phyloP scores from a whole-genome alignment of 1,139 yeast species.

The Yamadazyma sp. region DNA sequence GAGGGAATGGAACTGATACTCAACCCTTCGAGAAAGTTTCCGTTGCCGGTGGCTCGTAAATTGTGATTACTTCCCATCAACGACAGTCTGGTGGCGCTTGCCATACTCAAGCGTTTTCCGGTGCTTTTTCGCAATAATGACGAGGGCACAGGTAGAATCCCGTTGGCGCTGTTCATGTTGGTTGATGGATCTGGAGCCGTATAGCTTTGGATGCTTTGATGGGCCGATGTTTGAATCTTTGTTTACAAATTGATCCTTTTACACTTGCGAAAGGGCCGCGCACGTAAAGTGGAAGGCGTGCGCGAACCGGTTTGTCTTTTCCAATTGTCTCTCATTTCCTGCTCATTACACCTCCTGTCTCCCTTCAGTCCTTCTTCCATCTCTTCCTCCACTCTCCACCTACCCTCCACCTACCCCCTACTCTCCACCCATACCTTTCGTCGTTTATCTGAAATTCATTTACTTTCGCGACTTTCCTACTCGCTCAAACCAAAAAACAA shows the following conservation, averaged over 20 bases:
- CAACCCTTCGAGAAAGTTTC: slow-evolving; percentile 4
- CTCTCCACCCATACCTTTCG: no score
- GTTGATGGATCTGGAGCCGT: background rate
- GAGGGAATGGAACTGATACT: slow-evolving; percentile 13
- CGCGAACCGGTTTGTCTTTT: background rate
- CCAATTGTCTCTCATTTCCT: no score
- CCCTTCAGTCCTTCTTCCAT: no score
- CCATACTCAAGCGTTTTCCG: slow-evolving; percentile 36
- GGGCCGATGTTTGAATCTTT: background rate
- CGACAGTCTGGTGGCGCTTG: slow-evolving; percentile 36
- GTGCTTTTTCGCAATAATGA: slow-evolving; percentile 28
- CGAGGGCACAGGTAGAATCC: slow-evolving; percentile 19
- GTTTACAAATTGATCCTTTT: slow-evolving; percentile 7
- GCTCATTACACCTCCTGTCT: no score
- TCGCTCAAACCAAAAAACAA: slow-evolving; percentile 1
- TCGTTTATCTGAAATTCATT: no score
- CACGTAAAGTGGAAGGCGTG: background rate
- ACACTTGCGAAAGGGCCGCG: slow-evolving; percentile 3
- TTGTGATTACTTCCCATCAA: slow-evolving; percentile 16
- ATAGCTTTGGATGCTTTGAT: background rate
- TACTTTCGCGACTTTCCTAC: background rate
- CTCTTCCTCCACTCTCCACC: no score
- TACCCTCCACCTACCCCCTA: no score
- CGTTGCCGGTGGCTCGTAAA: slow-evolving; percentile 1
- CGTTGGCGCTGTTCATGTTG: slow-evolving; percentile 10